These are phyloP conservation scores for Mollisia scopiformis DNA, from an alignment of 2,329 filamentous ascomycete species.

Conservation along the genomic window DNA sequence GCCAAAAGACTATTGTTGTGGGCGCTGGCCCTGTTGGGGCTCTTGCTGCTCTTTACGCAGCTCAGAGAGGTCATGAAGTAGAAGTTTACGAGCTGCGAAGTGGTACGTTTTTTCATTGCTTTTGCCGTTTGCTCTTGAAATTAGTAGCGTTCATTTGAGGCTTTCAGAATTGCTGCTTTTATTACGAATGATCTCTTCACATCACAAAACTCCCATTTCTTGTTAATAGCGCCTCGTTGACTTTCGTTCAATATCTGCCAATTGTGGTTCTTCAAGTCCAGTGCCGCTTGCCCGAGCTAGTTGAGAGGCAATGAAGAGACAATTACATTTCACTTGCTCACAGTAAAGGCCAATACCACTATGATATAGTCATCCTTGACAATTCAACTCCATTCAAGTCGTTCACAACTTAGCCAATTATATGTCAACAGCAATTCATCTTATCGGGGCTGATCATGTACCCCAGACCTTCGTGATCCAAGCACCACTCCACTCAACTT, in stretches of 20 bases:
- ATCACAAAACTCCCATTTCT: no score
- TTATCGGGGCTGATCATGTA: neutral
- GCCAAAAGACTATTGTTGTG: slow-evolving; percentile 68
- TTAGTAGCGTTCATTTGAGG: neutral
- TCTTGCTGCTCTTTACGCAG: slow-evolving; percentile 89
- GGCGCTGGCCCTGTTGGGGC: slow-evolving; percentile 94
- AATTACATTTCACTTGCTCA: no score
- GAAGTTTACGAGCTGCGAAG: slow-evolving; percentile 92
- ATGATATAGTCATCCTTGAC: no score
- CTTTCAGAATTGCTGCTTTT: no score
- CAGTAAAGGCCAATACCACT: neutral
- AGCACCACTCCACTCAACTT: slow-evolving; percentile 88
- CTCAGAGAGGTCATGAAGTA: slow-evolving; percentile 83
- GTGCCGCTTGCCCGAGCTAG: neutral
- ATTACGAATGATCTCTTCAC: no score
- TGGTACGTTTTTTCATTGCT: slow-evolving; percentile 58
- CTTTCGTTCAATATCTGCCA: no score
- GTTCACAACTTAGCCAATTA: no score
- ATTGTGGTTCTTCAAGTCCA: neutral
- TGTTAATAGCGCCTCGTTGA: no score
- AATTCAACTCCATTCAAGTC: no score
- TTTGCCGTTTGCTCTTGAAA: neutral
- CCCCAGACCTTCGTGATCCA: slow-evolving; percentile 80
- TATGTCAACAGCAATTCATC: neutral
- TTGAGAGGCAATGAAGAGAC: no score